Percentiles rank a stretch among this genome's conserved stretches.
These are phyloP conservation scores for Thalassiosira sp. DNA, from an alignment of 352 stramenopile species.

Conservation along the genomic window DNA sequence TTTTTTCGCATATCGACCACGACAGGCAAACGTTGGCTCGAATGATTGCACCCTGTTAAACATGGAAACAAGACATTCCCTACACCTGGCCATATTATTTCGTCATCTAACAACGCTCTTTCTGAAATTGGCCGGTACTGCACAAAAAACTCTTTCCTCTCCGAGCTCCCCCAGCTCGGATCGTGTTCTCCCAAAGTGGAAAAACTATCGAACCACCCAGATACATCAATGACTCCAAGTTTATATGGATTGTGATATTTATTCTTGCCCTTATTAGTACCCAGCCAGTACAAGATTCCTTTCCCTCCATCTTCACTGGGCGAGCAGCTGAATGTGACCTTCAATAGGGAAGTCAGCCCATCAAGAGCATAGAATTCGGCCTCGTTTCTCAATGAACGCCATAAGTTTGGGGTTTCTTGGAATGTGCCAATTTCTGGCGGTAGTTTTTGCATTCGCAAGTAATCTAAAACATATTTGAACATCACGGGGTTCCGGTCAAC, in stretches of 20 bases:
- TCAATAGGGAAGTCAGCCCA: constrained; percentile 20
- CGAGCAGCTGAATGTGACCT: constrained; percentile 22
- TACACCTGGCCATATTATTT: constrained; percentile 5
- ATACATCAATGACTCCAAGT: constrained; percentile 12
- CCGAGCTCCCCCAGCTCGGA: neutral
- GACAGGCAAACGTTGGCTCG: constrained; percentile 4
- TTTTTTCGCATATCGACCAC: constrained; percentile 23
- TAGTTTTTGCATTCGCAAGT: constrained; percentile 22
- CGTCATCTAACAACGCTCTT: neutral
- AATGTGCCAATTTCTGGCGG: constrained; percentile 20
- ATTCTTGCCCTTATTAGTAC: constrained; percentile 27
- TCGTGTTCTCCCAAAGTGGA: neutral
- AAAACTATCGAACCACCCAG: constrained; percentile 22
- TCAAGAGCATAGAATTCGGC: constrained; percentile 28
- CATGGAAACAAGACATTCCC: constrained; percentile 8
- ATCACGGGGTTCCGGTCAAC: constrained; percentile 35
- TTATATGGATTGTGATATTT: constrained; percentile 29
- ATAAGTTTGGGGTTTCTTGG: constrained; percentile 24
- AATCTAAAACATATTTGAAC: constrained; percentile 33
- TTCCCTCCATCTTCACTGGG: constrained; percentile 20
- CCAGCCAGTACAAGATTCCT: constrained; percentile 38
- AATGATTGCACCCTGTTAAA: constrained; percentile 14
- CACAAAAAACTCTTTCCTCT: constrained; percentile 14
- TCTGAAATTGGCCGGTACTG: constrained; percentile 14
- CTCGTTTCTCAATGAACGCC: constrained; percentile 23